Base-by-base conservation (phyloP, 2,329 filamentous ascomycete genomes). In the Colletotrichum zoysiae region DNA sequence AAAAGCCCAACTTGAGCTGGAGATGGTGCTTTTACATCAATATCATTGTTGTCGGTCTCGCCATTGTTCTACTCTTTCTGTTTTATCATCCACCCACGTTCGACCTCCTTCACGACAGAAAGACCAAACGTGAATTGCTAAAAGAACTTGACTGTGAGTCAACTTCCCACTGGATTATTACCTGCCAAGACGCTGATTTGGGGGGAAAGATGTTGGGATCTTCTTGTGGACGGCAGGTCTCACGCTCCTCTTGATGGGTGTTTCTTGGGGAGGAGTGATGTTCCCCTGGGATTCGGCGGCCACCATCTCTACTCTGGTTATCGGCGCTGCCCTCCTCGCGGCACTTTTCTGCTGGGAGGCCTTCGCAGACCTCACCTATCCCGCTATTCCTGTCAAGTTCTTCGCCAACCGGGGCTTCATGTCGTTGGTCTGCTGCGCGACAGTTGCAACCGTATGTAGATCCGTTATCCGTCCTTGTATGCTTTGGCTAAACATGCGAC, bases 151-250 rank as follows among this genome's bases (percentile, higher is more conserved):
- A 86, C 74, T 86, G 70, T 73, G 57, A 30, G 70, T 70, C 3
- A 1, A 2, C 8, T 16, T 8, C 7, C 8, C 3, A 5, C 4
- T 11, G 5, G 16, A 4, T 18, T 16, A 4, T 18, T 16, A 16
- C 1, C 5, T 26, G 2, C 14, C 35, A 11, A 0, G 12, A 44
- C 30, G n/a, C 38, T 74, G 5, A 74, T 38, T 2, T 23, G 2
- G 4, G 23, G 9, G 23, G 6, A 33, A 48, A 73, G 69, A 84
- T 75, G 60, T 84, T 46, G 85, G 85, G 4, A 82, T 84, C 48
- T 80, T 84, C 74, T 78, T 86, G 50, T 86, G 82, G 78, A 83
- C 82, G 11, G 80, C 80, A 6, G 84, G 84, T 5, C 81, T 85
- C 2, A 82, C 82, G 6, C 77, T 86, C 0, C 81, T 86, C 66